Evolutionary conservation across 2,329 filamentous ascomycete genomes (phyloP).

Genomic region (Polychaeton citri): DNA sequence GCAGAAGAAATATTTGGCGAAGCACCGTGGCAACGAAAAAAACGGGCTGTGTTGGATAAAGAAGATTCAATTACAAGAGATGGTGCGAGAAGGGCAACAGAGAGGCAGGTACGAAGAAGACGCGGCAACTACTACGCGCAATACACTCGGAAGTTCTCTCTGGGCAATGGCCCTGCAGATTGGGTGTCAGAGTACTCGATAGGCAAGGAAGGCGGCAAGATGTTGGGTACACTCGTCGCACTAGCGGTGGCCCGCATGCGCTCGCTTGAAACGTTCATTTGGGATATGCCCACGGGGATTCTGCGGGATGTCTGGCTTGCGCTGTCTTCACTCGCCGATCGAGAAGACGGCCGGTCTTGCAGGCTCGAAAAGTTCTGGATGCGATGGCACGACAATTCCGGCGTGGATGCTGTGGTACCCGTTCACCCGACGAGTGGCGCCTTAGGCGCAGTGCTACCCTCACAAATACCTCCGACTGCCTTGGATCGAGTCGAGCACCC

Average conservation of each 20-base stretch:
- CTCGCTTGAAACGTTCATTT: conserved; percentile 68
- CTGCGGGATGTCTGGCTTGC: conserved; percentile 70
- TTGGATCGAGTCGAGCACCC: conserved; percentile 57
- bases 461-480: conserved; percentile 17
- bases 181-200: conserved; percentile 76
- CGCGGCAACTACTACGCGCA: conserved; percentile 64
- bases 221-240: conserved; percentile 73
- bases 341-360: conserved; percentile 45
- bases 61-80: too few relatives aligned
- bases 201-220: conserved; percentile 71
- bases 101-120: conserved; percentile 27
- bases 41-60: conserved; percentile 10
- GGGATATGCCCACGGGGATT: conserved; percentile 83
- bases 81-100: conserved; percentile 13
- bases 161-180: conserved; percentile 66
- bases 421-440: conserved; percentile 16
- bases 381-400: conserved; percentile 67
- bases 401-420: conserved; percentile 26
- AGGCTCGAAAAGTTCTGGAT: conserved; percentile 66
- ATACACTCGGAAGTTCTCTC: conserved; percentile 68
- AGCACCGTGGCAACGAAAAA: conserved; percentile 26
- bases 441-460: conserved; percentile 9
- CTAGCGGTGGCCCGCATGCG: conserved; percentile 69
- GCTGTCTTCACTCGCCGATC: conserved; percentile 55
- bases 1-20: conserved; percentile 50